Conservation (phyloP, 768 basidiomycete genomes). For the Lactarius vividus region DNA sequence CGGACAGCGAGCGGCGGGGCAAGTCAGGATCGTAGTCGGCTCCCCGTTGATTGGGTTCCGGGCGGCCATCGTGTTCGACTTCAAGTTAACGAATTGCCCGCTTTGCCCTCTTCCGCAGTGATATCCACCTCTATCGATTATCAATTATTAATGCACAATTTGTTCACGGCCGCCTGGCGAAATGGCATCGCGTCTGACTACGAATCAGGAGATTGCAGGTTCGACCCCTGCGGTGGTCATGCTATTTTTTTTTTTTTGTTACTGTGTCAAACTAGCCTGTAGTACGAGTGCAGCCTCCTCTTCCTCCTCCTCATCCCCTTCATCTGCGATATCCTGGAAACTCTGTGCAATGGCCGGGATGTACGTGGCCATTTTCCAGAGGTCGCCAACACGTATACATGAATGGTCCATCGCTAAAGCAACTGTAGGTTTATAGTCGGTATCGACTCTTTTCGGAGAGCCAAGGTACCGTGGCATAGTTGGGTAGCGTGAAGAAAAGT, state of each 20-base stretch:
- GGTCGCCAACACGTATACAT: slow-evolving; percentile 65
- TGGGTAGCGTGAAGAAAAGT: slow-evolving; percentile 94
- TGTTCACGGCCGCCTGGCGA: slow-evolving; percentile 72
- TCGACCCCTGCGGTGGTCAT: slow-evolving; percentile 89
- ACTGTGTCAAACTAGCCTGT: slow-evolving; percentile 9
- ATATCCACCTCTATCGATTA: background rate
- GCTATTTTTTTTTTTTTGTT: slow-evolving; percentile 2
- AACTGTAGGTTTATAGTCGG: slow-evolving; percentile 36
- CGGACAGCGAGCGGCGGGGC: slow-evolving; percentile 19
- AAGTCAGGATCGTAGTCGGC: slow-evolving; percentile 3
- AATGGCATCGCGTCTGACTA: slow-evolving; percentile 96
- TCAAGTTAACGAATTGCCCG: background rate
- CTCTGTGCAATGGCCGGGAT: slow-evolving; percentile 65
- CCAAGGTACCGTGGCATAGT: slow-evolving; percentile 57
- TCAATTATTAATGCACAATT: background rate
- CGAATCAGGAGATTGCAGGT: slow-evolving; percentile 96
- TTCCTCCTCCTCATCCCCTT: slow-evolving; percentile 37
- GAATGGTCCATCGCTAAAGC: slow-evolving; percentile 83
- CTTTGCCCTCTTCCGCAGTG: background rate
- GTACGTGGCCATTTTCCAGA: slow-evolving; percentile 87
- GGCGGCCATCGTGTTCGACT: background rate
- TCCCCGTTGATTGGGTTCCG: slow-evolving; percentile 5
- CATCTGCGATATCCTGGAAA: slow-evolving; percentile 53
- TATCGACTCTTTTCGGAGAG: slow-evolving; percentile 22
- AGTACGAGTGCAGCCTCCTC: slow-evolving; percentile 26